Base-by-base conservation (phyloP, 306 rosid species). In the Sesbania bispinosa region DNA sequence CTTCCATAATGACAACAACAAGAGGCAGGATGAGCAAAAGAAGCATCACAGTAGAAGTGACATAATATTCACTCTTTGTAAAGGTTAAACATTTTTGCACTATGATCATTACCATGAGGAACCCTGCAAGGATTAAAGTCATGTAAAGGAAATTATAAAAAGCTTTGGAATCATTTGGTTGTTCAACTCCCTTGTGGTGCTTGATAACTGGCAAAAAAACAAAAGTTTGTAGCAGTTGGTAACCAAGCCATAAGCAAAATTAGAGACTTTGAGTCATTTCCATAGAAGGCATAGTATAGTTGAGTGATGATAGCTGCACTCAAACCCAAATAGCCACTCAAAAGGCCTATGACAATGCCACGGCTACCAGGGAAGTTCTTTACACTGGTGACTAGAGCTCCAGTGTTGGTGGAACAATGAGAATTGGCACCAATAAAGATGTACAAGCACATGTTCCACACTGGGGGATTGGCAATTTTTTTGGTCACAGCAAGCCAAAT, bases 231-330 rank as follows among this genome's bases (percentile, higher is more conserved):
- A 3, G 77, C 93, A 1, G 86, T 77, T 4, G 97, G 97, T 8
- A 91, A 67, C 96, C 96, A 91, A 0, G 90, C 90, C 72, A 87
- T 79, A 18, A 88, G 84, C 54, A 88, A 60, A 51, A 88, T 71
- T 23, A 88, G 74, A 30, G 87, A 79, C 10, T 85, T 81, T 0
- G 86, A 75, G 32, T 88, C 83, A 4, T 82, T 75, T 4, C 82
- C 87, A 21, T 88, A 88, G 66, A 82, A 81, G 1, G 96, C 79
- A 29, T 77, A 77, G 57, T 73, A 82, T 5, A 82, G 2, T 7
- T 82, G 86, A 38, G 83, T 78, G n/a, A 82, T 82, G 9, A 82
- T 69, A 6, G 80, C 83, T 2, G 50, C 81, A 33, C 86, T 82
- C 32, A 82, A 23, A 26, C 78, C 80, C 5, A 74, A 33, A 19